Base-by-base conservation (phyloP, 768 basidiomycete species). In the Russula olivacea region DNA sequence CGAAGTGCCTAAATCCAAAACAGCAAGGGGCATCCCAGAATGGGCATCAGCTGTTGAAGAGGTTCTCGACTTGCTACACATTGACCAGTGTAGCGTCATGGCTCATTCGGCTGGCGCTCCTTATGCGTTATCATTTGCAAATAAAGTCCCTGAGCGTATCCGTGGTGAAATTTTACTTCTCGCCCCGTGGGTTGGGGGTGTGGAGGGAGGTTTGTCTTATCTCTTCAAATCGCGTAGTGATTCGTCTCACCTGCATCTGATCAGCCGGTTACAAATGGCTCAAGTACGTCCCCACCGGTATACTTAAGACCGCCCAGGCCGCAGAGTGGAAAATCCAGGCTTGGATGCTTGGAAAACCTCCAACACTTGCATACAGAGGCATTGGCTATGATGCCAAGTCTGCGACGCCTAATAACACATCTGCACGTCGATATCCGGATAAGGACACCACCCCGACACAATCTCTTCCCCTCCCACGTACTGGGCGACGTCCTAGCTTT, bases 271-370 rank as follows among this genome's bases (percentile, higher is more conserved):
- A 97, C 76, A 94, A 89, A 71, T 98, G 94, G 93, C 81, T 99
- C 57, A 96, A 94, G 74, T 98, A 94, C 71, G 90, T 99, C 7
- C 96, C 96, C 0, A 91, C 90, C 64, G 86, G 90, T 32, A 84
- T 99, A 43, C 79, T 99, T 66, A 93, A 91, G 77, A 94, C 94
- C 0, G 96, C 94, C 0, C 94, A 96, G 73, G 91, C 93, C 4
- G 96, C 96, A 0, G 96, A 99, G 71, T 98, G 94, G 94, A 93
- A 89, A 73, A 79, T 98, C 50, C 93, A 97, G 71, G 90, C 91
- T 0, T 98, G 95, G 91, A 91, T 92, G 87, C 83, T 99, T 34
- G 97, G 96, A 66, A 98, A 98, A 70, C 91, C 93, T 19, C 95
- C 94, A 11, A 86, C 87, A 1, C 79, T 93, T 47, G 80, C 88